phyloP scores from a whole-genome alignment of 1,284 basidiomycete species.

The Meripilus lineatus region DNA sequence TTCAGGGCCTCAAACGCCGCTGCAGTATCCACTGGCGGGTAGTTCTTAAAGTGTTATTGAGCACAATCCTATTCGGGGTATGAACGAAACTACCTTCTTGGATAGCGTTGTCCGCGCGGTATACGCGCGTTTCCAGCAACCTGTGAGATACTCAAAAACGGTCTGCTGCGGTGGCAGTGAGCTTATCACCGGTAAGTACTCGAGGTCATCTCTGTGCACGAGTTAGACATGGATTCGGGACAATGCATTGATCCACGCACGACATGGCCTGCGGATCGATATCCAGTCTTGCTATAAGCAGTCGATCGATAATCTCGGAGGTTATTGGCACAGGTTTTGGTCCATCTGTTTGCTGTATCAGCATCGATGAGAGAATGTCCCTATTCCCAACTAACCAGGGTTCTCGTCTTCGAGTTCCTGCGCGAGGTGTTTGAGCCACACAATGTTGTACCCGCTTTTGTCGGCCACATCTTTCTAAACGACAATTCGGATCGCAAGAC shows the following conservation, averaged over 20 bases:
- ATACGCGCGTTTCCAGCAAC: conserved; percentile 87
- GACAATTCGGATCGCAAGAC: not conserved
- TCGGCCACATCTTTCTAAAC: conserved; percentile 67
- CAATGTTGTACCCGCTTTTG: conserved; percentile 62
- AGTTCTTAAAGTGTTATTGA: conserved; percentile 43
- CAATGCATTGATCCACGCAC: conserved; percentile 37
- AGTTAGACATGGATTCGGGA: not conserved
- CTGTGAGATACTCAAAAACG: conserved; percentile 86
- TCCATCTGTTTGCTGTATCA: not conserved
- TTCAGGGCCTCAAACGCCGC: conserved; percentile 61
- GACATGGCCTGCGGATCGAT: conserved; percentile 72
- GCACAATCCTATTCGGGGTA: too few species aligned
- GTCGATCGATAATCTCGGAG: conserved; percentile 65
- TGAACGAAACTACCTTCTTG: conserved; percentile 62
- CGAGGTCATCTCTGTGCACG: conserved; percentile 79
- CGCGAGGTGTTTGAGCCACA: conserved; percentile 81
- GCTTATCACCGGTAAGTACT: conserved; percentile 73
- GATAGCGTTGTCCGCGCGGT: conserved; percentile 46
- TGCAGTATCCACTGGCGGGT: conserved; percentile 57
- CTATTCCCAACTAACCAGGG: conserved; percentile 37
- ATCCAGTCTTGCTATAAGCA: conserved; percentile 86
- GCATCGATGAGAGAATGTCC: not conserved
- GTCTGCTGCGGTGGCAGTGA: conserved; percentile 79
- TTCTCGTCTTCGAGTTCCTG: conserved; percentile 70
- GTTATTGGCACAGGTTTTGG: conserved; percentile 34